Conservation (phyloP, 495 filamentous ascomycete species). For the Hypoxylon intermedium region DNA sequence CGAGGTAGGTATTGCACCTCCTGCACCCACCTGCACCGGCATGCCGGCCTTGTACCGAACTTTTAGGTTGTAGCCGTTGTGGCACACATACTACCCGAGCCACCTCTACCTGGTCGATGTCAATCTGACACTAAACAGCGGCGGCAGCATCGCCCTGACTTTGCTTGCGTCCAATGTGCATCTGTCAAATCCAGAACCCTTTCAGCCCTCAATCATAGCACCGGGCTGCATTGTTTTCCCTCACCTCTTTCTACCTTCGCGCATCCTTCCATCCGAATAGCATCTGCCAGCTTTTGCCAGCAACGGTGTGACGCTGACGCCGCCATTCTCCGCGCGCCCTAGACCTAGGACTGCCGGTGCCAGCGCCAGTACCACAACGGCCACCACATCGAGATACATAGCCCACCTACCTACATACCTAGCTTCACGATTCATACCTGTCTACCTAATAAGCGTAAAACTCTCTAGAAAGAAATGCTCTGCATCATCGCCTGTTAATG, state of each 20-base stretch:
- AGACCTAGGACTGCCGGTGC: too few relatives aligned
- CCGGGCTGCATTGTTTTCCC: conserved; percentile 14
- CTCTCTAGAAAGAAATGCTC: conserved; percentile 34
- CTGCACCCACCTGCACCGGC: too few relatives aligned
- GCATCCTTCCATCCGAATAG: conserved; percentile 2
- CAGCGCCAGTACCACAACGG: not conserved
- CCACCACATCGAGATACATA: not conserved
- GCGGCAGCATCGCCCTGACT: not conserved
- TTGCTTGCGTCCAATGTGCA: conserved; percentile 16
- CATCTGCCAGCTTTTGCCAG: too few relatives aligned
- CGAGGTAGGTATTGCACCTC: too few relatives aligned
- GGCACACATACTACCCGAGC: too few relatives aligned
- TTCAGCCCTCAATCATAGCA: conserved; percentile 28
- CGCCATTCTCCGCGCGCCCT: too few relatives aligned
- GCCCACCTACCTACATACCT: conserved; percentile 8
- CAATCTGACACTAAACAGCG: too few relatives aligned
- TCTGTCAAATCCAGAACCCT: conserved; percentile 15
- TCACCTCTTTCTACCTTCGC: too few relatives aligned
- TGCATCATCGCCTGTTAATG: conserved; percentile 32
- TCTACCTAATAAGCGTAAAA: not conserved
- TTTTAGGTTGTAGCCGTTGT: too few relatives aligned
- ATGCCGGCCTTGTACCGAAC: too few relatives aligned
- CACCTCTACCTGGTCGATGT: too few relatives aligned
- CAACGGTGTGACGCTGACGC: too few relatives aligned
- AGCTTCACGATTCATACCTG: conserved; percentile 6